These are phyloP conservation scores for Colletotrichum camelliae DNA, from an alignment of 2,329 filamentous ascomycete genomes.

Conservation along the genomic window DNA sequence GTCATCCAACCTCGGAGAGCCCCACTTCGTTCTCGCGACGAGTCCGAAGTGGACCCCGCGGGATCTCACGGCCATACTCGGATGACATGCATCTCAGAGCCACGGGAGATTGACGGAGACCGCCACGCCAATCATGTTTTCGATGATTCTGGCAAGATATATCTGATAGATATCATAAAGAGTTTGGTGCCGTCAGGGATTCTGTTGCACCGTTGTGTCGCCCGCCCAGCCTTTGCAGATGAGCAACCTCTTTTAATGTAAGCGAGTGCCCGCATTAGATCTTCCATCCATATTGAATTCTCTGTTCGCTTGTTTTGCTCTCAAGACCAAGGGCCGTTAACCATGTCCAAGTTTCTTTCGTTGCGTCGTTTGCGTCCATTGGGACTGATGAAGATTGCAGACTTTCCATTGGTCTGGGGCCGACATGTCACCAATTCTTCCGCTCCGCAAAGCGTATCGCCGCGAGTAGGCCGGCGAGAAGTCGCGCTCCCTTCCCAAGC, in stretches of 20 bases:
- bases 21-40: not conserved
- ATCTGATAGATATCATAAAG: not conserved
- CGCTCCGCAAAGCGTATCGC: not conserved
- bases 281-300: not conserved
- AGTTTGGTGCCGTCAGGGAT: not conserved
- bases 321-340: not conserved
- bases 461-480: not conserved
- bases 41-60: not conserved
- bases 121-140: not conserved
- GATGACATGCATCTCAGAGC: not conserved
- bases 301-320: not conserved
- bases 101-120: not conserved
- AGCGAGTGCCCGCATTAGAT: not conserved
- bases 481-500: not conserved
- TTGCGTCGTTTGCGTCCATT: not conserved
- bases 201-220: not conserved
- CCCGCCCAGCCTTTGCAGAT: not conserved
- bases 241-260: not conserved
- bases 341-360: not conserved
- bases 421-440: not conserved
- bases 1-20: not conserved
- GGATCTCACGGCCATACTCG: not conserved
- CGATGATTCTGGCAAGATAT: not conserved
- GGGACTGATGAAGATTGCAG: not conserved
- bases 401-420: not conserved